Conservation (phyloP, 352 stramenopile species). For the Elongisporangium senticosum region DNA sequence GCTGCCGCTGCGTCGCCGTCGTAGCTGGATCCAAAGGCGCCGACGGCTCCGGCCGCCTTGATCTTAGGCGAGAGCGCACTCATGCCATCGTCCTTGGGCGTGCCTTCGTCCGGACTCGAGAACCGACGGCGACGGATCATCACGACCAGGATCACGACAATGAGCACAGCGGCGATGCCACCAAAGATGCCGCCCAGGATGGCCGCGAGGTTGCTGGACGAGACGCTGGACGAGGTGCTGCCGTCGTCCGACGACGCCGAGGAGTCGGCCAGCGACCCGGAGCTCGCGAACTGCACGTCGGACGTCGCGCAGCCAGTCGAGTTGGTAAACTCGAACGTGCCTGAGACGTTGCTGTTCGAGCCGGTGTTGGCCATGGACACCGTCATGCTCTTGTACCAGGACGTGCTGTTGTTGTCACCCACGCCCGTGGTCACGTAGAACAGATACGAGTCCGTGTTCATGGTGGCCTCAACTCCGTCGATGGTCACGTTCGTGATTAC, state of each 20-base stretch:
- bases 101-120: constrained; percentile 24
- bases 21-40: constrained; percentile 25
- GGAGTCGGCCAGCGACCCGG: constrained; percentile 10
- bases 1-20: constrained; percentile 12
- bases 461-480: constrained; percentile 40
- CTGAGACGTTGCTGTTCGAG: constrained; percentile 45
- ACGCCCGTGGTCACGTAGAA: constrained; percentile 50
- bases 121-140: constrained; percentile 53
- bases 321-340: constrained; percentile 54
- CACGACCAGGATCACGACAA: constrained; percentile 69
- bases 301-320: constrained; percentile 53
- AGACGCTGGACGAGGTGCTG: constrained; percentile 8
- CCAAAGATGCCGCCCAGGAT: constrained; percentile 37
- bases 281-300: constrained; percentile 59
- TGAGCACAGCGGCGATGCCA: constrained; percentile 35
- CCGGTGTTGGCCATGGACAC: constrained; percentile 46
- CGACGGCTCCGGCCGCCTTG: constrained; percentile 23
- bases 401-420: constrained; percentile 24
- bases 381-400: constrained; percentile 58
- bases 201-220: constrained; percentile 14
- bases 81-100: constrained; percentile 41
- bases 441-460: constrained; percentile 48
- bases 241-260: constrained; percentile 38
- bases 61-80: constrained; percentile 48
- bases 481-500: constrained; percentile 59